phyloP scores from a whole-genome alignment of 345 rosid species.

The Moricandia moricandioides region DNA sequence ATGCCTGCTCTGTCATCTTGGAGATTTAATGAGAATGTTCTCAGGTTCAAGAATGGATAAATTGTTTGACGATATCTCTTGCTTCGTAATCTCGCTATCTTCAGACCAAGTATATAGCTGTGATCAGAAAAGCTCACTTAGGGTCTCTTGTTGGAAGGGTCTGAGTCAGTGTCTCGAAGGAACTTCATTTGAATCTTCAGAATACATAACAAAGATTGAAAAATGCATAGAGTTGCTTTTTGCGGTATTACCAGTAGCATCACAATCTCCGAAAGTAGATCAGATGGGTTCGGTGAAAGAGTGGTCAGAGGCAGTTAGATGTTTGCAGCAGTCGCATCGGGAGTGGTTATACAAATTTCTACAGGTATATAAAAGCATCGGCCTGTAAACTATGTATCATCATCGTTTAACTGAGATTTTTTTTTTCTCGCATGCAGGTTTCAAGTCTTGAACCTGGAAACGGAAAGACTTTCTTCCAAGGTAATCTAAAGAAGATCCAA shows the following conservation, averaged over 20 bases:
- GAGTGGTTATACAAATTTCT: conserved; percentile 74
- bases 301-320: conserved; percentile 64
- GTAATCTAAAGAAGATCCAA: conserved; percentile 58
- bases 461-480: conserved; percentile 33
- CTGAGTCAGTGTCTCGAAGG: conserved; percentile 65
- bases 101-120: conserved; percentile 43
- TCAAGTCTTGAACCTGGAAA: conserved; percentile 43
- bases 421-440: conserved; percentile 40
- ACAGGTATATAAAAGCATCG: conserved; percentile 47
- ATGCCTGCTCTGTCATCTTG: conserved; percentile 59
- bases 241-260: conserved; percentile 50
- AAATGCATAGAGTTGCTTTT: conserved; percentile 72
- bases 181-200: conserved; percentile 55
- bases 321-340: conserved; percentile 61
- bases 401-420: neutral
- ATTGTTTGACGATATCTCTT: conserved; percentile 57
- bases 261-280: conserved; percentile 41
- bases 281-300: conserved; percentile 41
- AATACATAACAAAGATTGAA: conserved; percentile 49
- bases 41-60: conserved; percentile 77
- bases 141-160: conserved; percentile 82
- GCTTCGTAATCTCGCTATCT: conserved; percentile 48
- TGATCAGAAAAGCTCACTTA: conserved; percentile 50
- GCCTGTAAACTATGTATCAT: neutral
- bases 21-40: conserved; percentile 60